A percentile compares a stretch with the other conserved stretches of the same genome.
phyloP scores from a whole-genome alignment of 169 alveolate genomes.

The Plasmodium coatneyi region DNA sequence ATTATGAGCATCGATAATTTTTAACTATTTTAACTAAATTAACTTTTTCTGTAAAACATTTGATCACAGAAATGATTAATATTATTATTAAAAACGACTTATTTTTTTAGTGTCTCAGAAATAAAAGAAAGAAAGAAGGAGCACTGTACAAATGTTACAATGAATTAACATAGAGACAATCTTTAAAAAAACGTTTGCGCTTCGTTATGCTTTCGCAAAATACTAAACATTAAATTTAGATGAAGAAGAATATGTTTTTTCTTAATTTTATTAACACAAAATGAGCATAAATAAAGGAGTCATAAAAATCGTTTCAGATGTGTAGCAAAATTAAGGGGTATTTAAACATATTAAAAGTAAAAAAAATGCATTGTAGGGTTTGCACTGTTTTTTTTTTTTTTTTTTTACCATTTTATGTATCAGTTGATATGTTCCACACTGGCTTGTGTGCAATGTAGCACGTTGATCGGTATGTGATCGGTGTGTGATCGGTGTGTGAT shows the following conservation, averaged over 20 bases:
- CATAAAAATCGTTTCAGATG: not conserved
- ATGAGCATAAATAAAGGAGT: not conserved
- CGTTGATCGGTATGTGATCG: not conserved
- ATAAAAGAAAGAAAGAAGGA: not conserved
- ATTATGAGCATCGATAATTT: not conserved
- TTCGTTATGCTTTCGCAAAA: not conserved
- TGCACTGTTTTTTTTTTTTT: not conserved
- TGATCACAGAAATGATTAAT: not conserved
- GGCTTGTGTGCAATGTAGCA: not conserved
- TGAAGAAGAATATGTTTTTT: not conserved
- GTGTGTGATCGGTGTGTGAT: too few species aligned
- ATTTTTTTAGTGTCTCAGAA: not conserved
- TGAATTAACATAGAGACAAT: not conserved
- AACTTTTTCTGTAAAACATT: slow-evolving; percentile 3
- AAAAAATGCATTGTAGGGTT: not conserved
- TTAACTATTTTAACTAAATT: not conserved
- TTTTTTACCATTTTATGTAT: not conserved
- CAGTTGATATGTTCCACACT: not conserved
- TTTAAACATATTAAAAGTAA: not conserved
- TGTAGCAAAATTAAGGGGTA: not conserved
- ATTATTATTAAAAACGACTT: not conserved
- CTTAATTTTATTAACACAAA: not conserved
- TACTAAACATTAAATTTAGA: not conserved
- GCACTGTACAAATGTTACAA: not conserved
- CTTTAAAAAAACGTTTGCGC: not conserved